Conservation (phyloP, 495 filamentous ascomycete genomes). For the Aspergillus homomorphus region DNA sequence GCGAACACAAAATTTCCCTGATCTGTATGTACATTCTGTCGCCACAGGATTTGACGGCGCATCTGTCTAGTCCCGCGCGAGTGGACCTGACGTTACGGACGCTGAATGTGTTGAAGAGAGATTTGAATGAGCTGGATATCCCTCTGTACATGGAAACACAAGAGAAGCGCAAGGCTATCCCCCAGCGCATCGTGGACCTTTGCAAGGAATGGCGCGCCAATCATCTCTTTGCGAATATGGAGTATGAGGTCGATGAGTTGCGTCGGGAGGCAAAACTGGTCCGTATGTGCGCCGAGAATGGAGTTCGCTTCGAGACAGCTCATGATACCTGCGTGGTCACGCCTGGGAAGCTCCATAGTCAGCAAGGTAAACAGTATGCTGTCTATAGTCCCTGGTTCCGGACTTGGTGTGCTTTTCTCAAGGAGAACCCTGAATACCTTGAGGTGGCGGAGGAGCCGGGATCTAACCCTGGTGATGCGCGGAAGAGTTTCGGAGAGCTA, state of each 20-base stretch:
- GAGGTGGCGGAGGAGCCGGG: slow-evolving; percentile 55
- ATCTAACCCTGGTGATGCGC: slow-evolving; percentile 55
- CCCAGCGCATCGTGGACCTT: slow-evolving; percentile 62
- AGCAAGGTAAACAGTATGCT: slow-evolving; percentile 72
- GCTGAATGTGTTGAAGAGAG: slow-evolving; percentile 59
- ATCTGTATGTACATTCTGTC: slow-evolving; percentile 78
- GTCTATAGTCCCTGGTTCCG: slow-evolving; percentile 83
- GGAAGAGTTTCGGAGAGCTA: slow-evolving; percentile 51
- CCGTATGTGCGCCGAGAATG: slow-evolving; percentile 53
- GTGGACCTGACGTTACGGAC: slow-evolving; percentile 79
- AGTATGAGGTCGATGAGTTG: slow-evolving; percentile 62
- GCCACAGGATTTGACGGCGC: slow-evolving; percentile 82
- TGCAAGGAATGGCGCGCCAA: slow-evolving; percentile 71
- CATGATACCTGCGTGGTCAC: slow-evolving; percentile 82
- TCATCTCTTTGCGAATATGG: slow-evolving; percentile 54
- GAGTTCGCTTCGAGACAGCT: slow-evolving; percentile 59
- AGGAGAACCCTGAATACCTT: slow-evolving; percentile 64
- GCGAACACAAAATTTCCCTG: slow-evolving; percentile 60
- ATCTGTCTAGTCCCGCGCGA: slow-evolving; percentile 65
- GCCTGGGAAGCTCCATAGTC: slow-evolving; percentile 62
- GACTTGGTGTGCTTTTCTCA: slow-evolving; percentile 69
- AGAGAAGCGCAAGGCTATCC: slow-evolving; percentile 60
- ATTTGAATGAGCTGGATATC: slow-evolving; percentile 69
- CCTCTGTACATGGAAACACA: slow-evolving; percentile 75
- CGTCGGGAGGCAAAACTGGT: slow-evolving; percentile 68